Base-by-base conservation (phyloP, 345 rosid genomes). In the Sonneratia caseolaris region DNA sequence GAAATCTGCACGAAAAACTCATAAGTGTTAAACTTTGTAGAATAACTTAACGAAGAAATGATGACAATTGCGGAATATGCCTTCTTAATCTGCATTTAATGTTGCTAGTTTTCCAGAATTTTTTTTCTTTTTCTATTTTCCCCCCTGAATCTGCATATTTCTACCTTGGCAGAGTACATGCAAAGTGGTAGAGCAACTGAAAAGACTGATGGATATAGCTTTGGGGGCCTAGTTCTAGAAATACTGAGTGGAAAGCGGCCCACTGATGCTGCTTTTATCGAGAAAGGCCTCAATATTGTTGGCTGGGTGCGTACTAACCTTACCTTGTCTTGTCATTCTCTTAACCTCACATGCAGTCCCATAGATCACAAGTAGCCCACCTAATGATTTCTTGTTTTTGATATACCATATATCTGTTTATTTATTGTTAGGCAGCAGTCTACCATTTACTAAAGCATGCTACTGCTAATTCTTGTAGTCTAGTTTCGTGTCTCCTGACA, bases 151-250 rank as follows among this genome's bases (percentile, higher is more conserved):
- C 47, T 66, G 55, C n/a, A 16, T 22, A 40, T 75, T 32, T n/a
- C n/a, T 76, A 42, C 65, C 40, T 77, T 71, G 74, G 79, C 84
- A 93, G 97, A 95, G 77, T 95, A 95, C 68, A 92, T 95, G 99
- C 96, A 84, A 78, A 95, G 97, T 71, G 98, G 99, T 71, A 89
- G 99, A 82, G 98, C 99, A 74, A 95, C 99, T 19, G 98, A 95
- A 78, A 95, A 95, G 86, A 92, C 92, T 3, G 99, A 95, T 78
- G 98, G 92, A 37, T 92, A 92, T 74, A 95, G 99, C 78, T 95
- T 95, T 66, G 99, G 98, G 59, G 97, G 90, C 71, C 75, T 95
- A 70, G 88, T 90, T 82, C 99, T 95, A 51, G 99, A 95, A 85
- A 83, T 95, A 27, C 77, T 95, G 79, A 92, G 99, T 74, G 96